phyloP scores from a whole-genome alignment of 2,329 filamentous ascomycete species.

The Fusarium hostae region DNA sequence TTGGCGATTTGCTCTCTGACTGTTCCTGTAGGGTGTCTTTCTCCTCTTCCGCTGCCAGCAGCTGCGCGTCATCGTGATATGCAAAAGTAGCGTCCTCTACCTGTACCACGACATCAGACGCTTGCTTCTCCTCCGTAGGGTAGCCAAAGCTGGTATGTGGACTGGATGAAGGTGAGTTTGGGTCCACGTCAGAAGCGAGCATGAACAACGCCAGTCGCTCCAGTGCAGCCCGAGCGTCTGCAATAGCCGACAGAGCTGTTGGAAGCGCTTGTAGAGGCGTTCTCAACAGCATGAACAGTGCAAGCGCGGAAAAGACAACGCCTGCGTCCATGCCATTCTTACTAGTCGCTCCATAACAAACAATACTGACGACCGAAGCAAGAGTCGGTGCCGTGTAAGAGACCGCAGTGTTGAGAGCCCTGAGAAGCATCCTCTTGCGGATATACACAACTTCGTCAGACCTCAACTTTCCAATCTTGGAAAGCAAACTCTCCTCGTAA shows the following conservation, averaged over 20 bases:
- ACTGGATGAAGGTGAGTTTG: fast-evolving
- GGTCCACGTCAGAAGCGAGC: slow-evolving; percentile 10
- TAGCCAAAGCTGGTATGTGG: background rate
- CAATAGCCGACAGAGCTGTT: slow-evolving; percentile 17
- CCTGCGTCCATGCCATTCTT: slow-evolving; percentile 21
- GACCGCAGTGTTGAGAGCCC: slow-evolving; percentile 20
- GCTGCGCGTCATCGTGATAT: slow-evolving; percentile 20
- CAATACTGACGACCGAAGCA: slow-evolving; percentile 21
- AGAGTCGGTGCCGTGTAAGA: slow-evolving; percentile 21
- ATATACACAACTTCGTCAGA: slow-evolving; percentile 19
- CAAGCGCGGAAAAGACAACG: slow-evolving; percentile 18
- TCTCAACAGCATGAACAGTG: slow-evolving; percentile 14
- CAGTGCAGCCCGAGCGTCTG: slow-evolving; percentile 19
- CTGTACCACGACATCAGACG: background rate
- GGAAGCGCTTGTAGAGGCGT: slow-evolving; percentile 15
- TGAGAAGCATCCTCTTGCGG: slow-evolving; percentile 30
- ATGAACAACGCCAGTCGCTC: slow-evolving; percentile 11
- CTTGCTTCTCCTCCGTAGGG: fast-evolving
- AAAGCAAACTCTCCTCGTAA: slow-evolving; percentile 21
- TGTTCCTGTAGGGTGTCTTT: background rate
- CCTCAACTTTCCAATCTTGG: slow-evolving; percentile 23
- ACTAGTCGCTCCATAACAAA: slow-evolving; percentile 23
- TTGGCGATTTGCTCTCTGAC: fast-evolving
- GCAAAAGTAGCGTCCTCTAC: slow-evolving; percentile 11
- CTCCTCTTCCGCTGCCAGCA: background rate